Evolutionary conservation across 2,329 filamentous ascomycete genomes (phyloP), one percentile per base, ranked within the genome.

Genomic region (Byssochlamys sp.): DNA sequence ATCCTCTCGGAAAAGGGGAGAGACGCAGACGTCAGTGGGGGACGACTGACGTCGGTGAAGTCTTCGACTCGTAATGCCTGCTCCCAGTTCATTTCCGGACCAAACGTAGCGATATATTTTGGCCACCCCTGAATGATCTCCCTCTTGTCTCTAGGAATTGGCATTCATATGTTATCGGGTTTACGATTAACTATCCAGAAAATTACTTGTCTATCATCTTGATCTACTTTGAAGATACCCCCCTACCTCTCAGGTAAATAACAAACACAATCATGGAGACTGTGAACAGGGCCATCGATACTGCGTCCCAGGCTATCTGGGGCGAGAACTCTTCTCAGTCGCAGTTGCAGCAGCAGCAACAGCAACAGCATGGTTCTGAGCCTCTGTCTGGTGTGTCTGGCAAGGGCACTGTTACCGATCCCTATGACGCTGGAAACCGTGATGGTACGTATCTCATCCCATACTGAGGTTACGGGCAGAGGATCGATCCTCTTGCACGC

Each of bases 351-450:
- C 61, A 67, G 57, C 55, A 58, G 53, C 59, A n/a, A n/a, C n/a
- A 54, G 31, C 55, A 62, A 65, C 61, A 74, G 56, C 71, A 71
- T 45, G 77, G 77, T 52, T 72, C 75, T 63, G 90, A 95, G 74
- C 90, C 90, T 19, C 71, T 91, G 51, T 87, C 88, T 24, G 90
- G 90, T 25, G 76, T 83, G 55, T 76, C 80, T 58, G 90, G 90
- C 45, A 77, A 86, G 68, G 87, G 88, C 3, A 80, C 80, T 26
- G 79, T 78, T 50, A 83, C 82, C 11, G 86, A 92, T 70, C 90
- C 90, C 0, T 95, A 85, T 65, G 90, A 94, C 68, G 84, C 84
- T 58, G 90, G 90, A 53, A 94, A 94, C 70, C 74, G 82, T n/a
- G 80, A 83, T 77, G 81, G 78, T 84, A 71, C 63, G 51, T 48